These are phyloP conservation scores for Podospora appendiculata DNA, from an alignment of 495 filamentous ascomycete genomes.

Conservation along the genomic window DNA sequence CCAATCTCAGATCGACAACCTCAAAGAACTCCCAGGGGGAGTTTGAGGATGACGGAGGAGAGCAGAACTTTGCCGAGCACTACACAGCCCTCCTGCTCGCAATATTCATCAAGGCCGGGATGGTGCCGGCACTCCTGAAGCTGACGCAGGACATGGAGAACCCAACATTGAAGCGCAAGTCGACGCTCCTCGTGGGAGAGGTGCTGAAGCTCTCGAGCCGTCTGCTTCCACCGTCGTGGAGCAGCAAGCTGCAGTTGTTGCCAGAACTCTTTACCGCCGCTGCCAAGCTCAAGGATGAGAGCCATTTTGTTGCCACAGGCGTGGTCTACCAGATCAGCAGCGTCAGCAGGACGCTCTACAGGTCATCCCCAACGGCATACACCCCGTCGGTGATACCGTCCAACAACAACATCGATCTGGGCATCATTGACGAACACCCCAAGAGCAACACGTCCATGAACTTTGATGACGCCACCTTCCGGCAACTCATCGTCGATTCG, in stretches of 20 bases:
- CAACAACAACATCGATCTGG: conserved; percentile 31
- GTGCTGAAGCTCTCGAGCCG: conserved; percentile 81
- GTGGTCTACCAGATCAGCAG: conserved; percentile 97
- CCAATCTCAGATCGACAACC: conserved; percentile 62
- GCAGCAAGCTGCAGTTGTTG: conserved; percentile 72
- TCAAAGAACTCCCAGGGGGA: conserved; percentile 40
- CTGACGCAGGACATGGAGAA: conserved; percentile 64
- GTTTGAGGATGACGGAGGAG: conserved; percentile 55
- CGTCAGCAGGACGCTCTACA: conserved; percentile 86
- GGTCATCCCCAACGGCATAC: conserved; percentile 50
- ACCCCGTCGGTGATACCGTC: conserved; percentile 27
- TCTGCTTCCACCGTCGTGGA: conserved; percentile 71
- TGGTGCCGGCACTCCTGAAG: conserved; percentile 71
- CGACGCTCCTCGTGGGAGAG: conserved; percentile 83
- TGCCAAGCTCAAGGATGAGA: conserved; percentile 57
- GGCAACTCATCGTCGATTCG: conserved; percentile 77
- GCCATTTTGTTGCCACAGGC: conserved; percentile 70
- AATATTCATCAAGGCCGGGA: conserved; percentile 72
- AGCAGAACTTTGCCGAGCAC: conserved; percentile 83
- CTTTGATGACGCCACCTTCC: conserved; percentile 85
- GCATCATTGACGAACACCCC: conserved; percentile 50
- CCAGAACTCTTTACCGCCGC: conserved; percentile 74
- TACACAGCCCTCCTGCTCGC: conserved; percentile 87
- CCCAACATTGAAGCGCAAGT: conserved; percentile 73
- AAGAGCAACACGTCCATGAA: conserved; percentile 64